Evolutionary conservation across 108 stramenopile genomes (phyloP).

Genomic region (Conticribra weissflogii): DNA sequence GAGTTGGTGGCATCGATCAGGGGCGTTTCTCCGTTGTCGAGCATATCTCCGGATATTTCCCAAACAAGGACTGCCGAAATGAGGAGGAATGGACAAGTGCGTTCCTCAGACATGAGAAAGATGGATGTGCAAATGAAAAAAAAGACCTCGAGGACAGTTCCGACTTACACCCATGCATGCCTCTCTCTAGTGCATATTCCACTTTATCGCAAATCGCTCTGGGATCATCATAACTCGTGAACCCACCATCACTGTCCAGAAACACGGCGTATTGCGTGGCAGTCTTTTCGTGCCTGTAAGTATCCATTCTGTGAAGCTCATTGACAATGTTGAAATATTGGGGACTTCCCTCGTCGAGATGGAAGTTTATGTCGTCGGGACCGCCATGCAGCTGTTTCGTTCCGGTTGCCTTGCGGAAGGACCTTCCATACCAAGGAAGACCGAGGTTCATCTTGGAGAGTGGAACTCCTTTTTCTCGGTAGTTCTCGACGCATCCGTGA

Average conservation of each 20-base stretch:
- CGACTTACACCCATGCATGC: slow-evolving; percentile 39
- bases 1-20: slow-evolving; percentile 39
- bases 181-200: slow-evolving; percentile 42
- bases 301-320: slow-evolving; percentile 30
- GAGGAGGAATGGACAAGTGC: too few relatives aligned
- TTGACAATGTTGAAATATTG: slow-evolving; percentile 55
- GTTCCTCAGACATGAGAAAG: too few relatives aligned
- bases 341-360: slow-evolving; percentile 50
- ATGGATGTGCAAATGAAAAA: neutral
- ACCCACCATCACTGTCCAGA: slow-evolving; percentile 18
- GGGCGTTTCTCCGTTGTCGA: slow-evolving; percentile 40
- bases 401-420: slow-evolving; percentile 36
- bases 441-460: slow-evolving; percentile 34
- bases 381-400: slow-evolving; percentile 49
- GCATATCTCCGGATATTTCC: slow-evolving; percentile 51
- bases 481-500: slow-evolving; percentile 36
- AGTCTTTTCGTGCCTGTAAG: slow-evolving; percentile 40
- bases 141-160: too few relatives aligned
- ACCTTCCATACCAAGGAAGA: slow-evolving; percentile 41
- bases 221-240: slow-evolving; percentile 48
- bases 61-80: slow-evolving; percentile 20
- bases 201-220: slow-evolving; percentile 52
- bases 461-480: slow-evolving; percentile 8
- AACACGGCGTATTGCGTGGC: slow-evolving; percentile 52
- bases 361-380: slow-evolving; percentile 37